phyloP scores from a whole-genome alignment of 768 basidiomycete species.

The Postia placenta region DNA sequence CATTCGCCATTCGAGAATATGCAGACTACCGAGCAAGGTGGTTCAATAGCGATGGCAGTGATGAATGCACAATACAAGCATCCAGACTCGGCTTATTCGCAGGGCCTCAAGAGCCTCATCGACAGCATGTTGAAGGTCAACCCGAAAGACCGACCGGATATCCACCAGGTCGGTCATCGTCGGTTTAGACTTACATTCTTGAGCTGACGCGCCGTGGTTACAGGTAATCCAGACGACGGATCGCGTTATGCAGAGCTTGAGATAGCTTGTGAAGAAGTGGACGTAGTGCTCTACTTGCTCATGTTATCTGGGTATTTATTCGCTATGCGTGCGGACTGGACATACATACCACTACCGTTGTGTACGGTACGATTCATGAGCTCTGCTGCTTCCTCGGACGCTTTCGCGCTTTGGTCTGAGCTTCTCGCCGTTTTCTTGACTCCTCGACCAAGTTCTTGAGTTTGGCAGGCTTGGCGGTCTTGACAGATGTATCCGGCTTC shows the following conservation, averaged over 20 bases:
- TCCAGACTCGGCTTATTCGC: slow-evolving; percentile 79
- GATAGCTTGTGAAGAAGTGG: slow-evolving; percentile 13
- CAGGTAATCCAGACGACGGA: slow-evolving; percentile 68
- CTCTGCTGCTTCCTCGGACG: neutral
- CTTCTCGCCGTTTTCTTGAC: no score
- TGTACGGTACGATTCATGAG: no score
- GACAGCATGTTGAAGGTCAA: slow-evolving; percentile 81
- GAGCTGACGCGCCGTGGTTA: neutral
- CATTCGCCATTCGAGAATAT: slow-evolving; percentile 95
- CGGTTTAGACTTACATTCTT: no score
- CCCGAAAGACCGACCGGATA: slow-evolving; percentile 77
- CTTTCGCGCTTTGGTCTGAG: no score
- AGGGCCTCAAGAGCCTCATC: slow-evolving; percentile 76
- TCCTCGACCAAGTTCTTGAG: neutral
- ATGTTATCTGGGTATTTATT: slow-evolving; percentile 1
- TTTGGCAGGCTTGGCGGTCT: neutral
- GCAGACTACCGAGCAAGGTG: slow-evolving; percentile 89
- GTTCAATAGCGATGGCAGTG: slow-evolving; percentile 97
- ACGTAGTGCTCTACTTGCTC: slow-evolving; percentile 2
- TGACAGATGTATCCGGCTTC: neutral
- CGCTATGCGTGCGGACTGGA: no score
- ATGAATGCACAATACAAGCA: slow-evolving; percentile 91
- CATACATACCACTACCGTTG: no score
- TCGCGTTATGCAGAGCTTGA: slow-evolving; percentile 52
- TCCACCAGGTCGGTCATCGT: slow-evolving; percentile 73